Evolutionary conservation across 1,284 basidiomycete species (phyloP).

Genomic region (Boletus calvinii): DNA sequence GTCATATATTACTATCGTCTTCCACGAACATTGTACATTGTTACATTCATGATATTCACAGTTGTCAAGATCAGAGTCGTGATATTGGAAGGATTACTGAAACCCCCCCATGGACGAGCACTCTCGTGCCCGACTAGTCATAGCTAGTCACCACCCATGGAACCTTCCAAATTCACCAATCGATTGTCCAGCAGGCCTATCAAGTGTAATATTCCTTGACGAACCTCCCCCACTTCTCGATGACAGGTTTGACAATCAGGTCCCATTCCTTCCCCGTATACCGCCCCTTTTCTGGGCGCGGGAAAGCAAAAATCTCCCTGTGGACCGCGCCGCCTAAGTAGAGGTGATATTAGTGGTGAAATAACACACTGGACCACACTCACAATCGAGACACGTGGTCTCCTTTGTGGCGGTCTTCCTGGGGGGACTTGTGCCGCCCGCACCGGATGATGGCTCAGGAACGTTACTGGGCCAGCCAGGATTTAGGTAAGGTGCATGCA

Average conservation of each 20-base stretch:
- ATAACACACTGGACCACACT: slow-evolving; percentile 1
- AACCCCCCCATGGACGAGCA: neutral
- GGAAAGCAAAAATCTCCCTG: slow-evolving; percentile 75
- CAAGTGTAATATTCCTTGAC: slow-evolving; percentile 30
- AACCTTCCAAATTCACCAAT: neutral
- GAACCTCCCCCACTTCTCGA: slow-evolving; percentile 74
- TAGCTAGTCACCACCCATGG: neutral
- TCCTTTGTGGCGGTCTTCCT: slow-evolving; percentile 19
- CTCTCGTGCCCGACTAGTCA: too few relatives aligned
- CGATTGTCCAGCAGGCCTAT: slow-evolving; percentile 4
- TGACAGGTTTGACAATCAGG: slow-evolving; percentile 64
- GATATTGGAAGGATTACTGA: too few relatives aligned
- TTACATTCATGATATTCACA: neutral
- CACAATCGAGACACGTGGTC: slow-evolving; percentile 37
- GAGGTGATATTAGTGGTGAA: slow-evolving; percentile 3
- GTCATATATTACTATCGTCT: neutral
- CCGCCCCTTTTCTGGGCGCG: slow-evolving; percentile 46
- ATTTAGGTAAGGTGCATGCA: slow-evolving; percentile 58
- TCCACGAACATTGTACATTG: neutral
- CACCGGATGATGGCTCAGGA: neutral
- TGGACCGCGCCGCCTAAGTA: slow-evolving; percentile 55
- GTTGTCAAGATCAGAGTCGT: too few relatives aligned
- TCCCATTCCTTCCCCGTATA: slow-evolving; percentile 72
- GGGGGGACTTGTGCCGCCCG: neutral
- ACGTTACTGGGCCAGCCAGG: slow-evolving; percentile 41